phyloP scores from a whole-genome alignment of 208 protist genomes.

The Tritrichomonas foetus region DNA sequence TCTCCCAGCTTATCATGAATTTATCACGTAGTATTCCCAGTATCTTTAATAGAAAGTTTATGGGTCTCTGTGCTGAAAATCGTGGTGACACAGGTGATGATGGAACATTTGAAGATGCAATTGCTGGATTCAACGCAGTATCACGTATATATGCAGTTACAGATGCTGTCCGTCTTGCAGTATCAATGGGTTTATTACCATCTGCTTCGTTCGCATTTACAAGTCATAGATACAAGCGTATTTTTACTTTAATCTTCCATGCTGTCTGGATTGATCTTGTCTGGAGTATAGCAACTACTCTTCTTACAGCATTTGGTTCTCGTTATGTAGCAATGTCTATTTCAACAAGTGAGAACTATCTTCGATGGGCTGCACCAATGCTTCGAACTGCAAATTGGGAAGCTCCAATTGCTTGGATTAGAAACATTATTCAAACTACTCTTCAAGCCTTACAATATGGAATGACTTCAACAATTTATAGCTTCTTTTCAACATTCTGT shows the following conservation, averaged over 20 bases:
- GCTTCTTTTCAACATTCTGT: not conserved
- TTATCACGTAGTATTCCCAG: not conserved
- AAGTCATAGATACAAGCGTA: not conserved
- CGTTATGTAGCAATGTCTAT: not conserved
- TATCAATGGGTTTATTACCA: not conserved
- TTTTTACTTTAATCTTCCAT: not conserved
- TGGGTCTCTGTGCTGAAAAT: not conserved
- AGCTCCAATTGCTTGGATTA: not conserved
- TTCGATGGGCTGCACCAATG: not conserved
- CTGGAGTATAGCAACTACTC: not conserved
- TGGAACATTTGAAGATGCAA: not conserved
- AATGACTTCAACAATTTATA: not conserved
- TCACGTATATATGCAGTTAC: not conserved
- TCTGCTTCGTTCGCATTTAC: not conserved
- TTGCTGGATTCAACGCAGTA: conserved; percentile 3
- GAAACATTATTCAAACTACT: not conserved
- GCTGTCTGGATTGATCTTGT: not conserved
- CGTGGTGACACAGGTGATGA: not conserved
- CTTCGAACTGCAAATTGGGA: not conserved
- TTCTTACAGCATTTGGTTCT: not conserved
- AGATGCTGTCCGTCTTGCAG: not conserved
- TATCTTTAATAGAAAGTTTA: not conserved
- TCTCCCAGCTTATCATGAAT: not conserved
- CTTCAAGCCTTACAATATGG: not conserved
- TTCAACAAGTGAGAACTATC: not conserved